A percentile compares a stretch with the other conserved stretches of the same genome.
These are phyloP conservation scores for Daldinia loculata DNA, from an alignment of 495 filamentous ascomycete genomes.

Conservation along the genomic window DNA sequence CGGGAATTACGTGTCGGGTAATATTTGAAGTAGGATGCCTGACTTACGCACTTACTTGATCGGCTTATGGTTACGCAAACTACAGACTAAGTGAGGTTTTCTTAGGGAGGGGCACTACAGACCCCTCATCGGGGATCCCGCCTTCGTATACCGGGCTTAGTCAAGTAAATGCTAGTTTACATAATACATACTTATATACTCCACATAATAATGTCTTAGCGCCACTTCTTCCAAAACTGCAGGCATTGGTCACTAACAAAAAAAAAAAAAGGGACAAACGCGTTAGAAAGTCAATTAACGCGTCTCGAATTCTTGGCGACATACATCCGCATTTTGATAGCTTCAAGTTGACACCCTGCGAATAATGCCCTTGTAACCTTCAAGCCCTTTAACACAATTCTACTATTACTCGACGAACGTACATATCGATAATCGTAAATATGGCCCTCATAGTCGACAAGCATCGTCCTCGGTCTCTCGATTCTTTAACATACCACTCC, in stretches of 20 bases:
- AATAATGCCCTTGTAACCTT: conserved; percentile 6
- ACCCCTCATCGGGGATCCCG: conserved; percentile 35
- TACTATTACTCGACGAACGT: not conserved
- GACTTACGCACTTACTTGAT: not conserved
- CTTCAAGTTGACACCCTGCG: not conserved
- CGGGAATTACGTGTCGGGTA: conserved; percentile 1
- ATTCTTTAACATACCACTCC: conserved; percentile 85
- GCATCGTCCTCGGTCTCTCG: conserved; percentile 87
- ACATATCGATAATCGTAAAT: conserved; percentile 2
- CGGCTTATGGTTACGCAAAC: conserved; percentile 25
- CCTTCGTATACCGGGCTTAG: conserved; percentile 21
- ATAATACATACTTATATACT: not conserved
- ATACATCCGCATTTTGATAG: not conserved
- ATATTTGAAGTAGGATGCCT: not conserved
- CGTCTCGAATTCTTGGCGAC: conserved; percentile 28
- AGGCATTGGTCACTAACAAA: conserved; percentile 20
- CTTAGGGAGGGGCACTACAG: conserved; percentile 11
- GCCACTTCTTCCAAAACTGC: conserved; percentile 4
- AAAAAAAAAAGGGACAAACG: conserved; percentile 27
- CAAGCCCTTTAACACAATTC: not conserved
- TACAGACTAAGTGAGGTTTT: conserved; percentile 14
- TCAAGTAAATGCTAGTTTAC: not conserved
- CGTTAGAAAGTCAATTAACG: conserved; percentile 45
- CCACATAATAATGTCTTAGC: not conserved
- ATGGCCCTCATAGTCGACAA: conserved; percentile 91